phyloP scores from a whole-genome alignment of 345 rosid genomes.

The Lumnitzera littorea region DNA sequence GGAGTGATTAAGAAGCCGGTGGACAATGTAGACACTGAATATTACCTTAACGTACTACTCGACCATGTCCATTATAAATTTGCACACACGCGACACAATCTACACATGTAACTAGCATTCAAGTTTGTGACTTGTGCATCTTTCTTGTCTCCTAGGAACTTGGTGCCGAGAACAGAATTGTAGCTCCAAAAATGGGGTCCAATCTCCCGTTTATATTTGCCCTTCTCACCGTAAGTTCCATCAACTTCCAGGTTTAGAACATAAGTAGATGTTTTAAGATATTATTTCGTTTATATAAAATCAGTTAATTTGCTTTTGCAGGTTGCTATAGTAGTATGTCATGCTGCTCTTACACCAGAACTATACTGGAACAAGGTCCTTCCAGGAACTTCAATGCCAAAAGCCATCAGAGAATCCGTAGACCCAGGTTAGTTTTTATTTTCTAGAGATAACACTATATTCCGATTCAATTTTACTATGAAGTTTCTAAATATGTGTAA shows the following conservation, averaged over 20 bases:
- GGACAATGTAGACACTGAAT: too few relatives aligned
- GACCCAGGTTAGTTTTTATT: conserved; percentile 25
- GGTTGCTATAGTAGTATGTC: conserved; percentile 34
- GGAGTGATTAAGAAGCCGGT: too few relatives aligned
- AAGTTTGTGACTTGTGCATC: too few relatives aligned
- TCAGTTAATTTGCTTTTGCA: conserved; percentile 14
- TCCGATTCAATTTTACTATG: too few relatives aligned
- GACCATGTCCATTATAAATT: too few relatives aligned
- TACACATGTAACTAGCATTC: neutral
- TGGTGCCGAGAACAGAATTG: neutral
- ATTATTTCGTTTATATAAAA: neutral
- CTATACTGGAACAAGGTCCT: conserved; percentile 46
- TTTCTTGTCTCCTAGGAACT: neutral
- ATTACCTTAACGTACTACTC: too few relatives aligned
- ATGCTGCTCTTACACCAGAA: conserved; percentile 44
- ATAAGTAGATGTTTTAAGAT: too few relatives aligned
- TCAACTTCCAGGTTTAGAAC: conserved; percentile 1
- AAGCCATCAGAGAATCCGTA: conserved; percentile 22
- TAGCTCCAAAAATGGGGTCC: conserved; percentile 22
- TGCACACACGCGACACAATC: neutral
- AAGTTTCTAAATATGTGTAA: too few relatives aligned
- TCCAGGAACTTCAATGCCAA: conserved; percentile 59
- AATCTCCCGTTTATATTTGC: conserved; percentile 18
- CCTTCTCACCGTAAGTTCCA: conserved; percentile 20
- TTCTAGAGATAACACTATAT: too few relatives aligned